Conservation (phyloP, 805 yeast species). For the Pichia pseudocactophila region DNA sequence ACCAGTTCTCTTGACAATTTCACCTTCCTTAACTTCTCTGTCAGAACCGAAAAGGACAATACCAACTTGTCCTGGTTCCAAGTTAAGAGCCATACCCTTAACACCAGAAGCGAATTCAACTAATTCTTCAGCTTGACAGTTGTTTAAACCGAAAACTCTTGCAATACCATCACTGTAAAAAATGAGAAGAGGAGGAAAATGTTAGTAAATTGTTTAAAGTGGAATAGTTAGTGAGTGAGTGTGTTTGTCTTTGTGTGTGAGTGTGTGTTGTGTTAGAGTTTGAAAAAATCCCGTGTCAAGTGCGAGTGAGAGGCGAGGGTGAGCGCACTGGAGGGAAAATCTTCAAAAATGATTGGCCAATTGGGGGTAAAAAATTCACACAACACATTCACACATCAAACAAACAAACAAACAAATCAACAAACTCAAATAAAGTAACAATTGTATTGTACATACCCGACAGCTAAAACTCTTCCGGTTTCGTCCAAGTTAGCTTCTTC, state of each 20-base stretch:
- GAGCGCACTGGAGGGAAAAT: background rate
- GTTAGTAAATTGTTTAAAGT: constrained; percentile 2
- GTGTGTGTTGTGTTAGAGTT: too few relatives aligned
- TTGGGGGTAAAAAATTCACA: too few relatives aligned
- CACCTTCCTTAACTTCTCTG: constrained; percentile 97
- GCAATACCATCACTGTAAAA: constrained; percentile 95
- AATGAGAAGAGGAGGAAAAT: background rate
- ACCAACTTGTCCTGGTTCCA: constrained; percentile 99
- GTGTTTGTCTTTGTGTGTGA: too few relatives aligned
- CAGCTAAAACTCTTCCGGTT: constrained; percentile 98
- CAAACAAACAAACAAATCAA: background rate
- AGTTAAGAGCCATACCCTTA: constrained; percentile 99
- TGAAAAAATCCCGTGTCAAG: background rate
- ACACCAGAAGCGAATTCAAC: constrained; percentile 99
- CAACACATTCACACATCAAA: too few relatives aligned
- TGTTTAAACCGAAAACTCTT: constrained; percentile 99
- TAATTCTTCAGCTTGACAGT: constrained; percentile 99
- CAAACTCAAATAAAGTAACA: background rate
- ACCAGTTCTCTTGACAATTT: constrained; percentile 99
- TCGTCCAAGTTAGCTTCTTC: constrained; percentile 96
- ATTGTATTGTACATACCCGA: constrained; percentile 56
- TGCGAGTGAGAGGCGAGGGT: background rate
- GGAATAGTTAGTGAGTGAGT: background rate
- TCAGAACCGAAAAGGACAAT: constrained; percentile 99
- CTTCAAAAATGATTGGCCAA: background rate